Base-by-base conservation (phyloP, 164 flowering plant genomes). In the Stephania yunnanensis region DNA sequence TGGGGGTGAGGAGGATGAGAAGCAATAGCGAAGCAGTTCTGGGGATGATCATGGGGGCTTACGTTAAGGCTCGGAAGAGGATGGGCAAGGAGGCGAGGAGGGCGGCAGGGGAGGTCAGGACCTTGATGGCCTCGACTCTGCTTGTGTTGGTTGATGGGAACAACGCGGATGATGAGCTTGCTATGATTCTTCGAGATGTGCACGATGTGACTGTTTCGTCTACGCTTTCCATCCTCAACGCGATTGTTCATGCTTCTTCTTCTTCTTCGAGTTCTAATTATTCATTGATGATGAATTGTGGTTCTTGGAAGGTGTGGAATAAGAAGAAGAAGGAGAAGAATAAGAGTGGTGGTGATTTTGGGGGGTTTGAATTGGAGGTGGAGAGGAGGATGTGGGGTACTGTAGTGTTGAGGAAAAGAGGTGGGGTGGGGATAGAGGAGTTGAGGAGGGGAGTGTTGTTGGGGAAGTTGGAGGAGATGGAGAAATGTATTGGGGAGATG, bases 1-100 rank as follows among this genome's bases (percentile, higher is more conserved):
- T 92, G 36, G 92, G 87, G 0, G 36, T 88, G 12, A 81, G 96
- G 73, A 85, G 96, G 73, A 85, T 83, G 80, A 80, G 80, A 69
- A 12, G 1, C 9, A 87, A 88, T 73, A 36, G 1, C 42, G 42
- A 36, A 36, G 42, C 42, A 2, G 42, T 4, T 0, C 4, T 36
- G 42, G 86, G 81, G 6, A 22, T 83, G 1, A 82, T n/a, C n/a
- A n/a, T 76, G 74, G 20, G 83, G 0, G 80, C 61, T 8, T 84
- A 81, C 71, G 71, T 83, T 2, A 87, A 83, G 71, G 36, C 86
- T 0, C 75, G 80, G 0, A 85, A 75, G 79, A 88, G 72, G 75
- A 78, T 86, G 72, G 82, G 79, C 17, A 87, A 77, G 64, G 88
- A 92, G 20, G 80, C 89, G 83, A 65, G 50, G 0, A 83, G 81